phyloP scores from a whole-genome alignment of 2,329 filamentous ascomycete genomes.

The Ophiocordyceps sinensis region DNA sequence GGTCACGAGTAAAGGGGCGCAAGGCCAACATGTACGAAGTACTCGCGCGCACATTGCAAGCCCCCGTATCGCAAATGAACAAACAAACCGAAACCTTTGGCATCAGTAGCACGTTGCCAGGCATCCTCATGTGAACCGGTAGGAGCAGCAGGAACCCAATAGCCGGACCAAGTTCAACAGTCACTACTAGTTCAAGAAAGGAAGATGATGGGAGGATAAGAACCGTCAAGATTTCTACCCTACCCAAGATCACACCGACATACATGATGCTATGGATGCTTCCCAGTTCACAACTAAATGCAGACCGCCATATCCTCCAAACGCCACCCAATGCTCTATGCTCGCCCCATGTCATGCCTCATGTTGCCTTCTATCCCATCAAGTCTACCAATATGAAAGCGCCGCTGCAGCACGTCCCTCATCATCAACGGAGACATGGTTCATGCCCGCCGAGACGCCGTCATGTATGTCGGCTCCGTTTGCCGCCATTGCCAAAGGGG shows the following conservation, averaged over 20 bases:
- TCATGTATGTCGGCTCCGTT: conserved; percentile 34
- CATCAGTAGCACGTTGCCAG: too few species aligned
- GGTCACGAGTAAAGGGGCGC: conserved; percentile 3
- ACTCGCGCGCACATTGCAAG: neutral
- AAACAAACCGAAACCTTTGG: too few species aligned
- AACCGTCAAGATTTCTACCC: too few species aligned
- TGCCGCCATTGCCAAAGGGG: conserved; percentile 31
- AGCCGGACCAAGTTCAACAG: too few species aligned
- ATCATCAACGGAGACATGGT: conserved; percentile 2
- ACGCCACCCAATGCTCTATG: conserved; percentile 22
- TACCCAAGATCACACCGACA: neutral
- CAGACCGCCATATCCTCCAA: conserved; percentile 16
- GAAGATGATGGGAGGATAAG: too few species aligned
- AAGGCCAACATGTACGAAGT: neutral
- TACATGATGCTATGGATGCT: neutral
- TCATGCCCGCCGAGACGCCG: conserved; percentile 1
- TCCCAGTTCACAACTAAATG: conserved; percentile 5
- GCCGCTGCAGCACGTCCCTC: conserved; percentile 2
- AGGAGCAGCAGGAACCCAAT: too few species aligned
- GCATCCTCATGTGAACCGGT: too few species aligned
- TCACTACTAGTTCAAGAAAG: too few species aligned
- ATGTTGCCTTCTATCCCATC: conserved; percentile 15
- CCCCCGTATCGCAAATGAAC: neutral
- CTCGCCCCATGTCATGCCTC: conserved; percentile 17
- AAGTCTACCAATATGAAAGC: conserved; percentile 4